Base-by-base conservation (phyloP, 768 basidiomycete species). In the Russula earlei region DNA sequence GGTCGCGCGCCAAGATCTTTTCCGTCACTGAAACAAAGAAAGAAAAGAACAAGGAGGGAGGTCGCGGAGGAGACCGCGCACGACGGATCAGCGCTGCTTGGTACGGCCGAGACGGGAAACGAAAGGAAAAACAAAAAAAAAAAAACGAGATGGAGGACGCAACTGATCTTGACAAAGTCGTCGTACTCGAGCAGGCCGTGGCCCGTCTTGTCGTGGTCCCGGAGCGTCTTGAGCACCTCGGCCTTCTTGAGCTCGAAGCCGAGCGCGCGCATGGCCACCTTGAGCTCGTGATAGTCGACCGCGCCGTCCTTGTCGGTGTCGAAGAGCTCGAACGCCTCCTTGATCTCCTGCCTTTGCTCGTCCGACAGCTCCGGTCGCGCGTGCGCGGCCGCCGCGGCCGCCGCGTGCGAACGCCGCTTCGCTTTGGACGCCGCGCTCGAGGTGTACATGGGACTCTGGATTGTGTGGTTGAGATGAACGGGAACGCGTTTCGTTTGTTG, bases 201-300 rank as follows among this genome's bases (percentile, higher is more conserved):
- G 2, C 84, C 87, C 3, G 82, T 81, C 72, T 89, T 88, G 70
- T 93, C 90, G 62, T 93, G 84, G 66, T 97, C 95, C 27, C 92
- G 76, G 51, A 99, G 75, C 27, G 97, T 78, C 70, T 97, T 98
- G 63, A 99, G 74, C 41, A 99, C 94, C 70, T 99, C 96, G 0
- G 91, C 91, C 74, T 98, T 99, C 77, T 98, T 98, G 73, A 96
- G 69, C 69, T 98, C 96, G 68, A 98, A 98, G 1, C 96, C 96
- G 56, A 99, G 73, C 1, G 96, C 96, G 43, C 96, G 81, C 91
- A 99, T 94, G 49, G 95, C 93, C 65, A 99, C 96, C 71, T 98
- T 99, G 65, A 98, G 80, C 68, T 99, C 96, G 73, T 99, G 96
- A 72, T 98, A 98, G 73, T 97, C 96, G 54, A 98, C 77, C 49